Evolutionary conservation across 345 rosid genomes (phyloP).

Genomic region (Arabidopsis arenosa): DNA sequence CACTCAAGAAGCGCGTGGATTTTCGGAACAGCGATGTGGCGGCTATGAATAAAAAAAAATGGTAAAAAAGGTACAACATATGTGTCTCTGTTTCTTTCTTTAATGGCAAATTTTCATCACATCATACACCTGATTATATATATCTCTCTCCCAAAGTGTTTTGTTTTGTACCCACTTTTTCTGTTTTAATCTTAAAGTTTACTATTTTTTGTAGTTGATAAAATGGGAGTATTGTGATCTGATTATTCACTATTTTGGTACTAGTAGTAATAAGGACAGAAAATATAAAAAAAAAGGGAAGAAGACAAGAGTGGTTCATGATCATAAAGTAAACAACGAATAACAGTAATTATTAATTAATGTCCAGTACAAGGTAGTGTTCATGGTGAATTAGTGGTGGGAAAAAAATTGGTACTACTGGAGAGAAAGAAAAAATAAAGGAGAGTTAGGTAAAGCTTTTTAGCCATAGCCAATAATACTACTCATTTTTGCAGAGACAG

Average conservation of each 20-base stretch:
- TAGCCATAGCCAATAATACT: slow-evolving; percentile 12
- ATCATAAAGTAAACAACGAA: slow-evolving; percentile 15
- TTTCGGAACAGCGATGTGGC: slow-evolving; percentile 28
- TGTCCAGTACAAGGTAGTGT: slow-evolving; percentile 32
- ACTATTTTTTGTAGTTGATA: neutral
- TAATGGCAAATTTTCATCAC: neutral
- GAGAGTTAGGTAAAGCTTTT: slow-evolving; percentile 20
- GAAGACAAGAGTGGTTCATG: slow-evolving; percentile 16
- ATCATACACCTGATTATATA: neutral
- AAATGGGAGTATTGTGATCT: neutral
- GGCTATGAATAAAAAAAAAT: slow-evolving; percentile 18
- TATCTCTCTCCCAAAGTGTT: neutral
- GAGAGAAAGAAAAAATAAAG: neutral
- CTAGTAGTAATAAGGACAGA: neutral
- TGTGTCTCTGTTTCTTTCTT: neutral
- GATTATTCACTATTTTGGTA: neutral
- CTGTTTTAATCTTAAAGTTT: neutral
- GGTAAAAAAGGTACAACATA: no score
- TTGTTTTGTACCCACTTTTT: neutral
- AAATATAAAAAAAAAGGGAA: neutral
- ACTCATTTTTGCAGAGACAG: slow-evolving; percentile 11
- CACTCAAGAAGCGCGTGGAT: slow-evolving; percentile 20
- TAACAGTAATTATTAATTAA: neutral
- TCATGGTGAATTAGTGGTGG: slow-evolving; percentile 31
- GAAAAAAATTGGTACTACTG: no score